Evolutionary conservation across 2,329 filamentous ascomycete genomes (phyloP).

Genomic region (Cercospora janseana): DNA sequence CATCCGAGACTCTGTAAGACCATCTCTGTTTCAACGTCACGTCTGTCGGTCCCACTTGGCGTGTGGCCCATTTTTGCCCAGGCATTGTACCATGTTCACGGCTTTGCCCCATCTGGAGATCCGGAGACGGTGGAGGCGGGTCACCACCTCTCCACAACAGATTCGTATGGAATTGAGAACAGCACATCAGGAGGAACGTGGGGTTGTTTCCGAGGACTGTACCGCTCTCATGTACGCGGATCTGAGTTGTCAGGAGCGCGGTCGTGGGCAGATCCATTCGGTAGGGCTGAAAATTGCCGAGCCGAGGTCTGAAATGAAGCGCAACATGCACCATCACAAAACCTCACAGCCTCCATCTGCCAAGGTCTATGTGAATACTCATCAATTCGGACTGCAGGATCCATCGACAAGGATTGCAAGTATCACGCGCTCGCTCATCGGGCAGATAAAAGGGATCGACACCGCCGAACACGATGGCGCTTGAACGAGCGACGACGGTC

Average conservation of each 20-base stretch:
- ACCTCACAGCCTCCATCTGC: background rate
- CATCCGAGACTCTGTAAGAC: background rate
- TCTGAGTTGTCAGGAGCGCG: no score
- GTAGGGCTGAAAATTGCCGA: slow-evolving; percentile 2
- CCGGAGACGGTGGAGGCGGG: slow-evolving; percentile 6
- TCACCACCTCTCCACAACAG: background rate
- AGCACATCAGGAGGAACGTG: background rate
- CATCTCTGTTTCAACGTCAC: slow-evolving; percentile 12
- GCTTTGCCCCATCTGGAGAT: slow-evolving; percentile 9
- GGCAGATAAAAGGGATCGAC: background rate
- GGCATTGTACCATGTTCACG: slow-evolving; percentile 7
- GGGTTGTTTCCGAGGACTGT: no score
- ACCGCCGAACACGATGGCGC: slow-evolving; percentile 23
- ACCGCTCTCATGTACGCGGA: no score
- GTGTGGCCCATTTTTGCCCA: background rate
- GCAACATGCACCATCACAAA: background rate
- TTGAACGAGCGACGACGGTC: slow-evolving; percentile 47
- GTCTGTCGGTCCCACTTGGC: slow-evolving; percentile 8
- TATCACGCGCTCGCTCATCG: no score
- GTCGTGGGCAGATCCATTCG: background rate
- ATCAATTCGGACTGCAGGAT: background rate
- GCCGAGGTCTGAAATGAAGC: background rate
- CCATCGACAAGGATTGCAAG: background rate
- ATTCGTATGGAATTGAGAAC: background rate
- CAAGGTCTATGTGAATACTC: background rate